phyloP scores from a whole-genome alignment of 106 monocot species.

The Chionographis japonica region DNA sequence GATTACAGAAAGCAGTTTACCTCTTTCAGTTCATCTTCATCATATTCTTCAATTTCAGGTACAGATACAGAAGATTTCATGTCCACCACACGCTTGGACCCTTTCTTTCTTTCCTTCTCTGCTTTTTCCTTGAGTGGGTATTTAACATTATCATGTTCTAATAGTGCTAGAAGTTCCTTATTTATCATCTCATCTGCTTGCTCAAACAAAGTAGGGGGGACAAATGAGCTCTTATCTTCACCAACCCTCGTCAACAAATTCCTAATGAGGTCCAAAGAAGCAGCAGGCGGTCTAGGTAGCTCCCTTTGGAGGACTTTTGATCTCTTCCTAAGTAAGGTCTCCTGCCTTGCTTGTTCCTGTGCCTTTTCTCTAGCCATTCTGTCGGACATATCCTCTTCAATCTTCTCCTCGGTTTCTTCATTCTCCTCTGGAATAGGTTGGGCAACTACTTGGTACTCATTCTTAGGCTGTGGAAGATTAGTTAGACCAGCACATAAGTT shows the following conservation, averaged over 20 bases:
- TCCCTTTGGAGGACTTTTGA: constrained; percentile 97
- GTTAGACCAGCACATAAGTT: constrained; percentile 60
- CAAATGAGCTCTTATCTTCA: constrained; percentile 90
- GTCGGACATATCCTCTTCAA: constrained; percentile 98
- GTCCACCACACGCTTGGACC: constrained; percentile 49
- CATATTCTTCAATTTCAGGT: constrained; percentile 88
- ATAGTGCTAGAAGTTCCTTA: constrained; percentile 64
- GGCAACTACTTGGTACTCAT: constrained; percentile 89
- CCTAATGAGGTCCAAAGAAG: constrained; percentile 72
- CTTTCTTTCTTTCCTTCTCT: constrained; percentile 71
- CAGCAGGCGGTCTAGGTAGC: constrained; percentile 80
- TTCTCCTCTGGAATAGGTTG: constrained; percentile 71
- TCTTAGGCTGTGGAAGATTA: constrained; percentile 75
- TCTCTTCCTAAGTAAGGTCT: constrained; percentile 81
- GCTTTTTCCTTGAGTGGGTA: constrained; percentile 76
- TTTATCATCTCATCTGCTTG: constrained; percentile 96
- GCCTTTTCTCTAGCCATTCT: constrained; percentile 79
- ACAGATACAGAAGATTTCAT: constrained; percentile 44
- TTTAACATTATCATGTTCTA: constrained; percentile 93
- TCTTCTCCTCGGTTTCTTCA: constrained; percentile 68
- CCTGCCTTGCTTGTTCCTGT: constrained; percentile 68
- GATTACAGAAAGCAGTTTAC: constrained; percentile 21
- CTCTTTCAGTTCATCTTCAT: constrained; percentile 75
- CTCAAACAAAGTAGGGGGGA: constrained; percentile 88
- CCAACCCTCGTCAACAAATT: constrained; percentile 39